phyloP scores from a whole-genome alignment of 1,284 basidiomycete species.

The Sanghuangporus sanghuang region DNA sequence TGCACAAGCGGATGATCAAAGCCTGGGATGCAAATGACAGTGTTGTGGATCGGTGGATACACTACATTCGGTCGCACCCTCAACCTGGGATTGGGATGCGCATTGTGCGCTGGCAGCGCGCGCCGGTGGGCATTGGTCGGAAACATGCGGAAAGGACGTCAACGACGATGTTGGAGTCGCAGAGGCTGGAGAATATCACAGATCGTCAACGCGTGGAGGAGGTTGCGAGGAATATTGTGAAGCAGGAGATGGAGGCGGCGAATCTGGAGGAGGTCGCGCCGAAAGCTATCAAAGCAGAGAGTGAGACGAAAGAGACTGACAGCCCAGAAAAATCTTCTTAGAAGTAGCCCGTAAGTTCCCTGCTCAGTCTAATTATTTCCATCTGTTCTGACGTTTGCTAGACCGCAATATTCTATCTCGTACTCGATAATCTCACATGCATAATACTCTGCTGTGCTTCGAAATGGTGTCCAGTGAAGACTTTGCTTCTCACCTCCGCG shows the following conservation, averaged over 20 bases:
- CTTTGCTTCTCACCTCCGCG: too few relatives aligned
- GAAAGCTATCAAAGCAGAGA: too few relatives aligned
- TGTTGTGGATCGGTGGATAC: constrained; percentile 78
- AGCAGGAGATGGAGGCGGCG: constrained; percentile 35
- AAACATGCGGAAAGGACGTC: constrained; percentile 31
- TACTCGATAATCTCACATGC: too few relatives aligned
- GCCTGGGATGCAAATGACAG: constrained; percentile 84
- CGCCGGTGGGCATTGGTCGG: constrained; percentile 59
- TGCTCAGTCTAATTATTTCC: too few relatives aligned
- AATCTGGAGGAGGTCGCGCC: neutral
- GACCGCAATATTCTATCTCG: too few relatives aligned
- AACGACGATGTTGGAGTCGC: constrained; percentile 30
- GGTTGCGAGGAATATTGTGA: constrained; percentile 42
- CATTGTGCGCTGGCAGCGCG: constrained; percentile 72
- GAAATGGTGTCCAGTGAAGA: too few relatives aligned
- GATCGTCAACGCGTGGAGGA: constrained; percentile 28
- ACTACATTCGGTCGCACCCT: constrained; percentile 75
- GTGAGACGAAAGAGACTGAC: too few relatives aligned
- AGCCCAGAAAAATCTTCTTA: too few relatives aligned
- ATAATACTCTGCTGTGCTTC: too few relatives aligned
- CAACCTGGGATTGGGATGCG: constrained; percentile 87
- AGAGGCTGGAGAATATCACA: constrained; percentile 23
- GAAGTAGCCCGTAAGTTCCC: too few relatives aligned
- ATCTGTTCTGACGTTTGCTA: too few relatives aligned
- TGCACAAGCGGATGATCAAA: constrained; percentile 84